Evolutionary conservation across 495 filamentous ascomycete species (phyloP), one percentile per base, ranked within the genome.

Genomic region (Lasiosphaeria ovina): DNA sequence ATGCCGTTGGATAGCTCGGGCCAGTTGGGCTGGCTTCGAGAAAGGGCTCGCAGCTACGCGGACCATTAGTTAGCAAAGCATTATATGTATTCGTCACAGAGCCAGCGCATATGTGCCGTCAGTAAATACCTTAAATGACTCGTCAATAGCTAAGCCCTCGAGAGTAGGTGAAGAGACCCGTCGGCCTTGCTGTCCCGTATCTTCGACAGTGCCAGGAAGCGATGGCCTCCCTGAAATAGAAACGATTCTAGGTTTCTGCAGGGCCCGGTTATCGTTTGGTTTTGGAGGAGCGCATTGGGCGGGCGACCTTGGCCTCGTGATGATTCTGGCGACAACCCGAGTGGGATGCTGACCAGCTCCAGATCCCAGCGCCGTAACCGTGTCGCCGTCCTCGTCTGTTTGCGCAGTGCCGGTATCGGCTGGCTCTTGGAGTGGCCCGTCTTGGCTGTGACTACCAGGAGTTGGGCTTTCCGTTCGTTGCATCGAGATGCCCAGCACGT

Each of bases 1-100:
- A 63, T 59, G 17, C 51, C 49, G 31, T 61, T 51, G 10, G 63
- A 17, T 3, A 68, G 60, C 24, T 61, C 58, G 0, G 51, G 7
- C 66, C 66, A 68, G 45, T 40, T 45, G 31, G 56, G 40, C 12
- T 9, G 3, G 42, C 47, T 51, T 10, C 31, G 47, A 4, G 9
- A 17, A 14, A 35, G 35, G 45, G 51, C 11, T 49, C 38, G 7
- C 8, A 56, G 35, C 35, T 33, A 11, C 16, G 31, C 9, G 3
- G 31, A 53, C 14, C 12, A 14, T 7, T 16, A 10, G 24, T 16
- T 16, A 31, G 12, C 8, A 17, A 24, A 24, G 24, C 24, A 24
- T 24, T 24, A 24, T 24, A 24, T 24, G 24, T 2, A 24, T 24
- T 24, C 24, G 24, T 24, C 24, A 17, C 48, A 17, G 2, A n/a